Base-by-base conservation (phyloP, 371 early-diverging fungal species). In the Catenaria anguillulae region DNA sequence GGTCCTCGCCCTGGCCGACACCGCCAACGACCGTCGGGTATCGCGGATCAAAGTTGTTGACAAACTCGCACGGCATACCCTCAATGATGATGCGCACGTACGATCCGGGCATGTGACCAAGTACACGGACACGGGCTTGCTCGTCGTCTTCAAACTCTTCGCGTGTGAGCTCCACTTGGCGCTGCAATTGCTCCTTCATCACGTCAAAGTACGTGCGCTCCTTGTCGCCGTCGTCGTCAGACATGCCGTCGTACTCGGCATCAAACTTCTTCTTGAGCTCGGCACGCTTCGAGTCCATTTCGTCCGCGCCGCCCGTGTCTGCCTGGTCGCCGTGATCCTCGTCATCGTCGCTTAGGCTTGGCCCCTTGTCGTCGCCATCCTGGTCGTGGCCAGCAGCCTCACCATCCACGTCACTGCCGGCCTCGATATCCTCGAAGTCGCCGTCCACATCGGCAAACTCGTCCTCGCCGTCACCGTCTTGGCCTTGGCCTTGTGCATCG, bases 361-460 rank as follows among this genome's bases (percentile, higher is more conserved):
- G 60, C 60, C 45, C 42, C 35, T 36, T 21, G 0, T 24, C 36
- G 17, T 66, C 69, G 45, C 50, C 24, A 36, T 77, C 77, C 0
- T 72, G 75, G 60, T 67, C 68, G 23, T 71, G 64, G n/a, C 73
- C 73, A 24, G 60, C 65, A 33, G 63, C 67, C 54, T 71, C 68
- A 15, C 56, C 67, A 21, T 62, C 67, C 0, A 59, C 70, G 4
- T 67, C 73, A 17, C 71, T 70, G 13, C 68, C 66, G 31, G 70
- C 74, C 50, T 74, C 79, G 8, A 73, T 26, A 23, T 50, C 52
- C 52, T 50, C 52, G 52, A 50, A 50, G 31, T 50, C 76, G 24
- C 73, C 81, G 69, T 92, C 96, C 13, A 93, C 75, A 72, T 96
- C 97, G 67, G 91, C 93, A 75, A 90, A 93, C 63, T 90, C 94